phyloP scores from a whole-genome alignment of 148 eudicot genomes.

The Oxyria digyna region DNA sequence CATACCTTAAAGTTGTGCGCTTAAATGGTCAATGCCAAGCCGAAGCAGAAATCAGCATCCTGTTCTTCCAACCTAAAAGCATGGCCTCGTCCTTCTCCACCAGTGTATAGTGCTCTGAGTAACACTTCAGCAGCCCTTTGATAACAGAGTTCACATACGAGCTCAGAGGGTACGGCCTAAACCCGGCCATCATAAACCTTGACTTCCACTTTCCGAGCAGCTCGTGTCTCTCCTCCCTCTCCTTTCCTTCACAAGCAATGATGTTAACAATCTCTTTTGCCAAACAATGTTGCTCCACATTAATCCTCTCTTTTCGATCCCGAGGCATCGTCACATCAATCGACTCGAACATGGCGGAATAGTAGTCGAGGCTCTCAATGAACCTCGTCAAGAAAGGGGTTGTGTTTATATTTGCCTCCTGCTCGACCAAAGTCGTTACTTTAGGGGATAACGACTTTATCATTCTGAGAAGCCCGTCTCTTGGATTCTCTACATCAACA shows the following conservation, averaged over 20 bases:
- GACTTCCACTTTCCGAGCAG: conserved; percentile 50
- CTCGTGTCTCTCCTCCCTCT: conserved; percentile 54
- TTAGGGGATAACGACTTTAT: conserved; percentile 38
- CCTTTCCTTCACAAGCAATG: conserved; percentile 50
- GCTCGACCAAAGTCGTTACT: conserved; percentile 47
- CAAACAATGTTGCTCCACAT: conserved; percentile 48
- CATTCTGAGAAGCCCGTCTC: conserved; percentile 38
- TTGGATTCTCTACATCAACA: conserved; percentile 28
- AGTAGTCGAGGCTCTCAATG: conserved; percentile 30
- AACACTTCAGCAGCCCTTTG: conserved; percentile 24
- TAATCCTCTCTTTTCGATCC: conserved; percentile 39
- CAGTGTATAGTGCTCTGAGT: conserved; percentile 28
- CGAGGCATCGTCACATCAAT: conserved; percentile 29
- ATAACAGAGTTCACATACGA: conserved; percentile 34
- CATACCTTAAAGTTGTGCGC: background rate
- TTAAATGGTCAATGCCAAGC: conserved; percentile 35
- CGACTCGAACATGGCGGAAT: conserved; percentile 43
- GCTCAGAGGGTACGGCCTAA: conserved; percentile 39
- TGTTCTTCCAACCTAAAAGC: conserved; percentile 45
- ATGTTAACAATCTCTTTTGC: conserved; percentile 48
- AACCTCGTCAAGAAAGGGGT: conserved; percentile 37
- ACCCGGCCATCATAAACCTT: conserved; percentile 50
- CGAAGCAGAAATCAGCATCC: conserved; percentile 31
- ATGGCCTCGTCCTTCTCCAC: conserved; percentile 38
- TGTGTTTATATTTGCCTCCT: conserved; percentile 39